These are phyloP conservation scores for Ustilago shanxiensis DNA, from an alignment of 1,284 basidiomycete genomes.

Conservation along the genomic window DNA sequence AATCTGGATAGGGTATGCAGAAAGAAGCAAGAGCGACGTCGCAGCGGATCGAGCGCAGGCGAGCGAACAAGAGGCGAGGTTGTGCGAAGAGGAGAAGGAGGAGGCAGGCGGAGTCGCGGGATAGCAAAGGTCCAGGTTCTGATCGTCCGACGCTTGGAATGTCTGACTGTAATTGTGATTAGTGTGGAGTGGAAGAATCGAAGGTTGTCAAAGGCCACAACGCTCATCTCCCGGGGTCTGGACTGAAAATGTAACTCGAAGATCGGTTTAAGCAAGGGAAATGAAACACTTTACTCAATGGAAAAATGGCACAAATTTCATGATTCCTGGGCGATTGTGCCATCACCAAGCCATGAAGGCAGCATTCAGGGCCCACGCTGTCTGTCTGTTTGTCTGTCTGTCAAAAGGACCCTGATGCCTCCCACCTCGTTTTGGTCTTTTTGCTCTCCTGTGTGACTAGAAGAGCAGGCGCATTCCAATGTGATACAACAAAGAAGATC, in stretches of 20 bases:
- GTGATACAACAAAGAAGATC: too few species aligned
- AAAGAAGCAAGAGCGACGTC: conserved; percentile 5
- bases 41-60: neutral
- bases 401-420: too few species aligned
- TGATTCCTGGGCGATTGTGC: neutral
- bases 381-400: too few species aligned
- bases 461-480: too few species aligned
- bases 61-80: neutral
- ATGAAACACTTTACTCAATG: neutral
- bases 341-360: too few species aligned
- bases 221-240: conserved; percentile 33
- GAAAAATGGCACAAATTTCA: neutral
- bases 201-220: conserved; percentile 5
- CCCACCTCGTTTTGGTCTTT: neutral
- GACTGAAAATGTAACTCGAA: conserved; percentile 28
- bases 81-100: too few species aligned
- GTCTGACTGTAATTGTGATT: conserved; percentile 5
- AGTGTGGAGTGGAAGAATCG: neutral
- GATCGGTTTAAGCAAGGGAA: conserved; percentile 23
- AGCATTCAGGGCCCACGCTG: neutral
- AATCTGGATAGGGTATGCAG: neutral
- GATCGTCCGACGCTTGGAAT: conserved; percentile 6
- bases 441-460: too few species aligned
- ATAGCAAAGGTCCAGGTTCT: too few species aligned
- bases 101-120: too few species aligned